These are phyloP conservation scores for Hypericum androsaemum DNA, from an alignment of 345 rosid species.

Conservation along the genomic window DNA sequence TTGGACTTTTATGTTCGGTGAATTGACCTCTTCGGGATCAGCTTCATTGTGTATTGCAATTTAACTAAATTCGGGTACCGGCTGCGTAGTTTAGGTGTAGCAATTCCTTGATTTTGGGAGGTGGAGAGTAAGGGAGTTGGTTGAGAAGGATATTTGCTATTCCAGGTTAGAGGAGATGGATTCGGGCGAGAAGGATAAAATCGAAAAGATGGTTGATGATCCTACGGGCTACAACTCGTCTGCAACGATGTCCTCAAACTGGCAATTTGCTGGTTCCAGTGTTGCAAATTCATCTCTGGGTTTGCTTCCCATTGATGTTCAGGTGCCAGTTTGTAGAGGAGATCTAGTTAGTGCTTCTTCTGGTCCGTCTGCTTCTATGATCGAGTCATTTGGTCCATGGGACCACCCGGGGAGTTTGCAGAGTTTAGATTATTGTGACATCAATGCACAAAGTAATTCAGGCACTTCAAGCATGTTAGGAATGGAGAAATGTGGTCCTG, in stretches of 20 bases:
- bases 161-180: conserved; percentile 40
- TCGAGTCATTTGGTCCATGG: conserved; percentile 65
- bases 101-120: conserved; percentile 6
- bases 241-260: conserved; percentile 35
- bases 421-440: conserved; percentile 51
- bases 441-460: conserved; percentile 32
- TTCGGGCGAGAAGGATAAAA: conserved; percentile 48
- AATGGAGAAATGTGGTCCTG: conserved; percentile 31
- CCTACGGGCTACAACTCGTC: conserved; percentile 35
- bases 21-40: no score
- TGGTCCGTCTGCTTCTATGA: conserved; percentile 62
- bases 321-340: conserved; percentile 28
- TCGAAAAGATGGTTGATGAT: conserved; percentile 43
- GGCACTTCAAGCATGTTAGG: conserved; percentile 30
- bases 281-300: conserved; percentile 36
- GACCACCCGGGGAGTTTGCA: conserved; percentile 50
- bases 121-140: neutral
- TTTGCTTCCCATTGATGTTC: conserved; percentile 45
- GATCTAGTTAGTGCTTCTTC: conserved; percentile 39
- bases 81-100: conserved; percentile 3
- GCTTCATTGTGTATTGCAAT: conserved; percentile 12
- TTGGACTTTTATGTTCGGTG: conserved; percentile 10
- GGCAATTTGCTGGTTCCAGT: conserved; percentile 48
- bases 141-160: conserved; percentile 7
- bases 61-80: conserved; percentile 3